phyloP scores from a whole-genome alignment of 1,284 basidiomycete genomes.

The Rhodotorula glutinis region DNA sequence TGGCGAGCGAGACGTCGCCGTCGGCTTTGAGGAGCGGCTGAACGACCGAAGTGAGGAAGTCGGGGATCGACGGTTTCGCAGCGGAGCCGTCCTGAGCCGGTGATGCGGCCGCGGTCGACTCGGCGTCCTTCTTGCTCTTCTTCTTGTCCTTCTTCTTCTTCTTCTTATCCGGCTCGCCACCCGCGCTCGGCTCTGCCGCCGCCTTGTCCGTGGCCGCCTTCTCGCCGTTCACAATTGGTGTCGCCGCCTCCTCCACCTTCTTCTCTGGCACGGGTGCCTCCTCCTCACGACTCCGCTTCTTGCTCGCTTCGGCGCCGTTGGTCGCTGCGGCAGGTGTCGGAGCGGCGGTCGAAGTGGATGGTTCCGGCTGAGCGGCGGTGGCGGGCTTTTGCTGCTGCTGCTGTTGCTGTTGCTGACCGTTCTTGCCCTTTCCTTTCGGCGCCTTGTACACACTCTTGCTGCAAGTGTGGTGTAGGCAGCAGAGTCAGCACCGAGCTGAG shows the following conservation, averaged over 20 bases:
- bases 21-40: conserved; percentile 8
- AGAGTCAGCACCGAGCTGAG: background rate
- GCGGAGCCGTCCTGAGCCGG: background rate
- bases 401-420: conserved; percentile 9
- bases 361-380: background rate
- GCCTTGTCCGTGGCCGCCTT: background rate
- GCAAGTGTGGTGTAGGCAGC: background rate
- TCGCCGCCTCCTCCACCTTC: background rate
- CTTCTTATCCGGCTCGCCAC: conserved; percentile 8
- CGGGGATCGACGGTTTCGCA: background rate
- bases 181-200: background rate
- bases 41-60: conserved; percentile 18
- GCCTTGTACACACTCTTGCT: conserved; percentile 64
- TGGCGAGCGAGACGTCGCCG: conserved; percentile 14
- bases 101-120: background rate
- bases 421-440: conserved; percentile 53
- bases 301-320: background rate
- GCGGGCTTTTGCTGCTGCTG: background rate
- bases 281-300: no score
- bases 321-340: background rate
- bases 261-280: background rate
- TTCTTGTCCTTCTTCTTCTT: conserved; percentile 28
- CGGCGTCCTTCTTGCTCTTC: conserved; percentile 3
- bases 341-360: conserved; percentile 1
- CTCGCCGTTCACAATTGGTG: no score